Evolutionary conservation across 2,329 filamentous ascomycete species (phyloP).

Genomic region (Zymoseptoria ardabiliae): DNA sequence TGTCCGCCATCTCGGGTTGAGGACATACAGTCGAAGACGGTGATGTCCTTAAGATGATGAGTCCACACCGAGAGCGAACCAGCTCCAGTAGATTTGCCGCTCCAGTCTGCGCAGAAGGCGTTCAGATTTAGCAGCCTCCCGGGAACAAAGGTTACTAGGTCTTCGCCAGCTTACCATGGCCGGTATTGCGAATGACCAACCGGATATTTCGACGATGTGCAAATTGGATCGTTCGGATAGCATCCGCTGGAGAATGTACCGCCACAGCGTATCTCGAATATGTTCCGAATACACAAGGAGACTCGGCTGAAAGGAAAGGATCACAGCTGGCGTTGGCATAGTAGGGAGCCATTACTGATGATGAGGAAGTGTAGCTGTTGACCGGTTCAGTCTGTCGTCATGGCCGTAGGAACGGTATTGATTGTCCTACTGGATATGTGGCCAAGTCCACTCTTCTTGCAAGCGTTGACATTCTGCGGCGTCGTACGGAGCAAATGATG

Average conservation of each 20-base stretch:
- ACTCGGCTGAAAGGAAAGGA: slow-evolving; percentile 30
- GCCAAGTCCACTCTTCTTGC: slow-evolving; percentile 37
- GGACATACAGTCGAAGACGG: slow-evolving; percentile 36
- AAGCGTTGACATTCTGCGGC: slow-evolving; percentile 37
- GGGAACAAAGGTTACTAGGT: not conserved
- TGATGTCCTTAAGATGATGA: slow-evolving; percentile 45
- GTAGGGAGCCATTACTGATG: slow-evolving; percentile 35
- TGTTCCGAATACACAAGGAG: slow-evolving; percentile 39
- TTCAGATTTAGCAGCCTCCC: not conserved
- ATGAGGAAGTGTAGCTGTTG: slow-evolving; percentile 27
- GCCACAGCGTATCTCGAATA: slow-evolving; percentile 32
- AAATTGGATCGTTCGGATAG: slow-evolving; percentile 2
- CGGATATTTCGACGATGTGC: slow-evolving; percentile 41
- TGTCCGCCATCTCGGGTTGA: not conserved
- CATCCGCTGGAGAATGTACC: slow-evolving; percentile 8
- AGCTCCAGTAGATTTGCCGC: slow-evolving; percentile 56
- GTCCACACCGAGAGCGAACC: slow-evolving; percentile 53
- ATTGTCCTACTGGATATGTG: slow-evolving; percentile 37
- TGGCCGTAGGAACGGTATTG: not conserved
- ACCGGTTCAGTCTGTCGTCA: not conserved
- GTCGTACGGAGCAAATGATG: slow-evolving; percentile 35
- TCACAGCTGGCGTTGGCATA: slow-evolving; percentile 37
- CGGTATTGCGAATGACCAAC: slow-evolving; percentile 40
- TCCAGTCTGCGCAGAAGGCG: slow-evolving; percentile 18
- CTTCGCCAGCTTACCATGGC: slow-evolving; percentile 22